Evolutionary conservation across 2,329 filamentous ascomycete species (phyloP).

Genomic region (Ilyonectria robusta): DNA sequence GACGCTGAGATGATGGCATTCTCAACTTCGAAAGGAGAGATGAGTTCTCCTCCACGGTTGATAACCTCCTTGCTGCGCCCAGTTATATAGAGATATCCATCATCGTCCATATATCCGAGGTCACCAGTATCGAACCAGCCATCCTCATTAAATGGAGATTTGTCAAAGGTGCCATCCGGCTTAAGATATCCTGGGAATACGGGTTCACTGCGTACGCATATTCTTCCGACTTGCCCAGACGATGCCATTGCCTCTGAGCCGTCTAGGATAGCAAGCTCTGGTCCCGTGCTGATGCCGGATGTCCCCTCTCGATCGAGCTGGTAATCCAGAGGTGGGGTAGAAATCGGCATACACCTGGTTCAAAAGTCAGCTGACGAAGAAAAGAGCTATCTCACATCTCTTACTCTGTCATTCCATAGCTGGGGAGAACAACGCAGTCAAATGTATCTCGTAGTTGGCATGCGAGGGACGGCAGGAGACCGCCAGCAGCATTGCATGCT

Average conservation of each 20-base stretch:
- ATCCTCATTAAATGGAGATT: constrained; percentile 59
- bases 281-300: constrained; percentile 66
- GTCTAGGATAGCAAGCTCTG: constrained; percentile 66
- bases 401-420: constrained; percentile 71
- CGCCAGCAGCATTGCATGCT: constrained; percentile 70
- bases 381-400: constrained; percentile 18
- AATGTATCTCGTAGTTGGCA: constrained; percentile 64
- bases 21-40: constrained; percentile 72
- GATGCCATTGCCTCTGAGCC: constrained; percentile 51
- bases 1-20: constrained; percentile 66
- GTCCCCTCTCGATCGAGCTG: constrained; percentile 66
- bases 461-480: constrained; percentile 66
- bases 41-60: constrained; percentile 71
- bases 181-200: constrained; percentile 66
- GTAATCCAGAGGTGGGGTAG: constrained; percentile 68
- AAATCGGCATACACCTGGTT: constrained; percentile 68
- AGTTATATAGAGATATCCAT: constrained; percentile 68
- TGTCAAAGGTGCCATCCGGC: constrained; percentile 59
- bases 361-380: not conserved
- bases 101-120: constrained; percentile 65
- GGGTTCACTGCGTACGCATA: constrained; percentile 66
- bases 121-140: constrained; percentile 71
- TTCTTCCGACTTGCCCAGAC: constrained; percentile 59
- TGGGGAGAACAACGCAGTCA: constrained; percentile 66
- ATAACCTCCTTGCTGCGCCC: constrained; percentile 71